A percentile compares a stretch with the other conserved stretches of the same genome.
Evolutionary conservation across 768 basidiomycete species (phyloP).

Genomic region (Xerocomus potaroensis): DNA sequence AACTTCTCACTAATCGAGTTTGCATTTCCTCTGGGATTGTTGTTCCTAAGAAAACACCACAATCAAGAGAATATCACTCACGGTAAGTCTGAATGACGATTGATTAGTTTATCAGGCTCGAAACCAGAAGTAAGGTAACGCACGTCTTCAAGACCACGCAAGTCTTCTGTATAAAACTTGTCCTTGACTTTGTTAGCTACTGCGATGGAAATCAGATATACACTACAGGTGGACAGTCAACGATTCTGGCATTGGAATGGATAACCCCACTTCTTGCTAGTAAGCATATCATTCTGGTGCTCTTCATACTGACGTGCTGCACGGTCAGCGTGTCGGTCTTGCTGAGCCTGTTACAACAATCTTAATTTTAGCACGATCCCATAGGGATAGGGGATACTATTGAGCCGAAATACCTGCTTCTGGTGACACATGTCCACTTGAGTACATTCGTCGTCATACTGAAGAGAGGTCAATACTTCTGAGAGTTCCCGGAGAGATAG

Average conservation of each 20-base stretch:
- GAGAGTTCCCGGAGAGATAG: not conserved
- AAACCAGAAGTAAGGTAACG: conserved; percentile 25
- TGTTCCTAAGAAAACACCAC: not conserved
- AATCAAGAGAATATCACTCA: conserved; percentile 27
- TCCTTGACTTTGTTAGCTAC: conserved; percentile 66
- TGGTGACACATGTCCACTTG: conserved; percentile 72
- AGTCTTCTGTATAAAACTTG: conserved; percentile 65
- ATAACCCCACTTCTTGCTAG: conserved; percentile 66
- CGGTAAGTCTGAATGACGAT: conserved; percentile 61
- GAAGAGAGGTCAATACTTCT: conserved; percentile 9
- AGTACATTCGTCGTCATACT: conserved; percentile 79
- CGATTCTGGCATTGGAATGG: not conserved
- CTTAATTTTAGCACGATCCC: conserved; percentile 2
- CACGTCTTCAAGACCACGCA: conserved; percentile 72
- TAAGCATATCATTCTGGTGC: conserved; percentile 72
- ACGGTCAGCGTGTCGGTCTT: conserved; percentile 74
- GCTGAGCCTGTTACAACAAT: conserved; percentile 49
- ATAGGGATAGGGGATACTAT: not conserved
- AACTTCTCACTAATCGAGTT: conserved; percentile 52
- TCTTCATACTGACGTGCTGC: conserved; percentile 71
- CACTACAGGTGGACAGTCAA: conserved; percentile 34
- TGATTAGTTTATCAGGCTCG: conserved; percentile 6
- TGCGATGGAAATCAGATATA: conserved; percentile 66
- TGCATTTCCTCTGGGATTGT: conserved; percentile 62
- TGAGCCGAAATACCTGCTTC: conserved; percentile 54